Evolutionary conservation across 768 basidiomycete genomes (phyloP).

Genomic region (Clitopilus passeckerianus): DNA sequence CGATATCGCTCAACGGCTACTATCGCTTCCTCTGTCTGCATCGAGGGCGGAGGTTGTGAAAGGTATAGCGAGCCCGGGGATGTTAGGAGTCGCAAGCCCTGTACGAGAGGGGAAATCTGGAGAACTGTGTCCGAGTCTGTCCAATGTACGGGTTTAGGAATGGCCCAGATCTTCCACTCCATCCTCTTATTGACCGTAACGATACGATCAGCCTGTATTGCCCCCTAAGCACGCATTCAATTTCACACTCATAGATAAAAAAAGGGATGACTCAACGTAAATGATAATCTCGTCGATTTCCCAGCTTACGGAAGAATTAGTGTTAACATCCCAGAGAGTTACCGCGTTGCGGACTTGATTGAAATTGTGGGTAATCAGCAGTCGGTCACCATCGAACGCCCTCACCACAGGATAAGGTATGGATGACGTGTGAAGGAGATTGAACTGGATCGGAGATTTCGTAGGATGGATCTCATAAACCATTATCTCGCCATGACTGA

Average conservation of each 20-base stretch:
- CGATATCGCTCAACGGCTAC: not conserved
- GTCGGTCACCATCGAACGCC: not conserved
- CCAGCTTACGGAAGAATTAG: not conserved
- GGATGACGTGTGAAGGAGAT: not conserved
- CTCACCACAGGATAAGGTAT: not conserved
- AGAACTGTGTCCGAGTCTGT: too few relatives aligned
- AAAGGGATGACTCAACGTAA: not conserved
- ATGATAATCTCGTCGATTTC: not conserved
- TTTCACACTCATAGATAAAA: too few relatives aligned
- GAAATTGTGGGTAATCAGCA: not conserved
- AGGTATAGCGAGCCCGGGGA: not conserved
- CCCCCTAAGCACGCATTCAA: too few relatives aligned
- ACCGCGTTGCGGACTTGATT: not conserved
- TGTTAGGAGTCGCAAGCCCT: too few relatives aligned
- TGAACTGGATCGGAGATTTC: not conserved
- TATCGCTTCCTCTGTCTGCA: not conserved
- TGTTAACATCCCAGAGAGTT: not conserved
- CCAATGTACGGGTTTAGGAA: too few relatives aligned
- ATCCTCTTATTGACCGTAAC: too few relatives aligned
- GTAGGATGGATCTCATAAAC: not conserved
- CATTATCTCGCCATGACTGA: not conserved
- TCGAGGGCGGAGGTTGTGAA: not conserved
- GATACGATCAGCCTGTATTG: too few relatives aligned
- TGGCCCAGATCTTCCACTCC: too few relatives aligned
- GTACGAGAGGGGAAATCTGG: too few relatives aligned